Percentiles rank a stretch among this genome's conserved stretches.
These are phyloP conservation scores for Colletotrichum coccodes DNA, from an alignment of 2,329 filamentous ascomycete species.

Conservation along the genomic window DNA sequence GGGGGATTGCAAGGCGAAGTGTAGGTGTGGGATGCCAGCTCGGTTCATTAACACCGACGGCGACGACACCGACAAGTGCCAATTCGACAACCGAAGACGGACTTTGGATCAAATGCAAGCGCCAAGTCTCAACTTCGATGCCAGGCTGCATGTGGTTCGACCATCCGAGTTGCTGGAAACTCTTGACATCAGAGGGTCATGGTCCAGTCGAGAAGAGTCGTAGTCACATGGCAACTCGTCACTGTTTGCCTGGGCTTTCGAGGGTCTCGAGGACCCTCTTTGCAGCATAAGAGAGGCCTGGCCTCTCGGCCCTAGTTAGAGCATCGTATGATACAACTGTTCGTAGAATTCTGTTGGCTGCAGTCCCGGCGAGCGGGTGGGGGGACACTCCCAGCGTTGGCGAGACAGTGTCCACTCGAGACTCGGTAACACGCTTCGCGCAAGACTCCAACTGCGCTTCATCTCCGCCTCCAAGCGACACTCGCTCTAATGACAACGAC, in stretches of 20 bases:
- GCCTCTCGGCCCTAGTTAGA: neutral
- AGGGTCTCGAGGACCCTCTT: neutral
- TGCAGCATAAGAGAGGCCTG: neutral
- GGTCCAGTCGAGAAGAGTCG: neutral
- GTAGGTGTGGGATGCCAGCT: neutral
- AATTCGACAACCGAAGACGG: neutral
- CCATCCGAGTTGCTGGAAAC: neutral
- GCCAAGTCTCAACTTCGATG: neutral
- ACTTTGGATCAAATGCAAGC: neutral
- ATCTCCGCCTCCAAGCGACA: neutral
- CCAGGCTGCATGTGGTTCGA: conserved; percentile 1
- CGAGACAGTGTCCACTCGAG: neutral
- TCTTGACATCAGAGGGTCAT: neutral
- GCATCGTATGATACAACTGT: neutral
- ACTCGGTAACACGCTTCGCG: neutral
- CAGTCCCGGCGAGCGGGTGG: neutral
- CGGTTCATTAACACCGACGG: conserved; percentile 23
- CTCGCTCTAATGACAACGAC: neutral
- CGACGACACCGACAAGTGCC: neutral
- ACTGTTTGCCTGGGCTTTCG: neutral
- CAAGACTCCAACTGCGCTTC: neutral
- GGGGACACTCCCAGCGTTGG: neutral
- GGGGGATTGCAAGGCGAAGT: neutral
- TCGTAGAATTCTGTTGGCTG: conserved; percentile 15
- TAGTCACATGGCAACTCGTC: conserved; percentile 6